Conservation (phyloP, 2,329 filamentous ascomycete species). For the Cladosporium sphaerospermum region DNA sequence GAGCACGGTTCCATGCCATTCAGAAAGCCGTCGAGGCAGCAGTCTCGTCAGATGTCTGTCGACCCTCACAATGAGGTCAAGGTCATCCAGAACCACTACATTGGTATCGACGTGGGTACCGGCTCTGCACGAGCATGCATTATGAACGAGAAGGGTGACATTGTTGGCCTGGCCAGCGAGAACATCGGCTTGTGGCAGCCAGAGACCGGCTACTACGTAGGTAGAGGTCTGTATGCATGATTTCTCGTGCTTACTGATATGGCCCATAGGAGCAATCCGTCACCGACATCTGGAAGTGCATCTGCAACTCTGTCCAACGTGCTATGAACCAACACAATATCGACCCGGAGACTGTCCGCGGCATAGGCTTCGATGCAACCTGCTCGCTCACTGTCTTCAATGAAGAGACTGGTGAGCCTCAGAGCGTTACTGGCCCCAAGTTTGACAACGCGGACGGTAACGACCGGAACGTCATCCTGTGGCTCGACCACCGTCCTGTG, state of each 20-base stretch:
- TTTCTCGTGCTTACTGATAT: background rate
- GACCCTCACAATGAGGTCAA: conserved; percentile 52
- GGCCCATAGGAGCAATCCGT: conserved; percentile 83
- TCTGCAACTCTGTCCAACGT: conserved; percentile 79
- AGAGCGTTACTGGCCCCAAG: conserved; percentile 81
- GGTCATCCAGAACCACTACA: conserved; percentile 55
- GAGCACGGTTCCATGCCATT: conserved; percentile 22
- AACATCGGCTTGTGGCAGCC: conserved; percentile 50
- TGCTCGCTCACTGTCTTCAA: conserved; percentile 92
- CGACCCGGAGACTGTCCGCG: conserved; percentile 68
- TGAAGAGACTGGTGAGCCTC: conserved; percentile 80
- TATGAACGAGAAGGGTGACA: conserved; percentile 86
- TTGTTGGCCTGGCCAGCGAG: conserved; percentile 55
- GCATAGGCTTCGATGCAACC: conserved; percentile 97
- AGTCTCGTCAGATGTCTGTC: conserved; percentile 43
- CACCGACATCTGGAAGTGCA: conserved; percentile 91
- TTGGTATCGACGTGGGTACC: conserved; percentile 94
- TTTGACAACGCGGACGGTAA: conserved; percentile 71
- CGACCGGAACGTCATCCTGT: conserved; percentile 91
- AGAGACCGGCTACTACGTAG: conserved; percentile 50
- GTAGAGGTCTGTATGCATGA: conserved; percentile 12
- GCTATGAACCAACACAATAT: conserved; percentile 78
- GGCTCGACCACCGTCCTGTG: conserved; percentile 91
- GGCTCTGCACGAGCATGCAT: conserved; percentile 93
- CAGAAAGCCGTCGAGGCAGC: conserved; percentile 31